phyloP scores from a whole-genome alignment of 345 rosid species.

The Passiflora organensis region DNA sequence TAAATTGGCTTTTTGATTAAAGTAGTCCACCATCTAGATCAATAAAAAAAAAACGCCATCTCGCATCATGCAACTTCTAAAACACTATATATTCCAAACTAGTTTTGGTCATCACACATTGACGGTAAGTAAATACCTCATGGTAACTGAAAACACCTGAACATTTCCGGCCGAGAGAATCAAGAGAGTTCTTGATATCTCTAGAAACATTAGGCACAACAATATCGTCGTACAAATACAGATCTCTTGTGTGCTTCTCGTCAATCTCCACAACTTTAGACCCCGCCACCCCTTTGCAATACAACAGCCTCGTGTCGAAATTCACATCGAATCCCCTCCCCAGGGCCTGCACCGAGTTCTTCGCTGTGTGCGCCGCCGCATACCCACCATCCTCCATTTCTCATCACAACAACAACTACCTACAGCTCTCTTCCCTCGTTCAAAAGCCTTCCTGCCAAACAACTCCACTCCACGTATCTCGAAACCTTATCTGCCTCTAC shows the following conservation, averaged over 20 bases:
- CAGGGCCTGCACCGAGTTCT: slow-evolving; percentile 54
- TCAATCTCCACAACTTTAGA: slow-evolving; percentile 54
- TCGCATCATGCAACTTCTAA: background rate
- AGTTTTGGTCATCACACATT: background rate
- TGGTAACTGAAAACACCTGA: slow-evolving; percentile 44
- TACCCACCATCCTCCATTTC: slow-evolving; percentile 25
- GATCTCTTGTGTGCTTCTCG: slow-evolving; percentile 43
- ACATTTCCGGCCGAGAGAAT: slow-evolving; percentile 34
- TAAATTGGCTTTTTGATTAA: slow-evolving; percentile 46
- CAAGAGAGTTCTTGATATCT: slow-evolving; percentile 39
- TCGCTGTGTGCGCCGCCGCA: slow-evolving; percentile 50
- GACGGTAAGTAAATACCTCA: slow-evolving; percentile 31
- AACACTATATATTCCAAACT: background rate
- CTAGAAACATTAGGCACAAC: slow-evolving; percentile 48
- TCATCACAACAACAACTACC: background rate
- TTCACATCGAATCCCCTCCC: slow-evolving; percentile 77
- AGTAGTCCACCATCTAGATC: slow-evolving; percentile 60
- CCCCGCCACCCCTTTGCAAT: slow-evolving; percentile 61
- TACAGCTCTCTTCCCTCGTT: background rate
- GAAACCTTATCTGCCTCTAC: background rate
- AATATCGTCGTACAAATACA: slow-evolving; percentile 33
- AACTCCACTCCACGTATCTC: background rate
- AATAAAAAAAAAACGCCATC: slow-evolving; percentile 1
- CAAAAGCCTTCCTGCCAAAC: no score
- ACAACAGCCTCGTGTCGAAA: slow-evolving; percentile 62